Base-by-base conservation (phyloP, 176 grass and related monocot genomes). In the Typha latifolia region DNA sequence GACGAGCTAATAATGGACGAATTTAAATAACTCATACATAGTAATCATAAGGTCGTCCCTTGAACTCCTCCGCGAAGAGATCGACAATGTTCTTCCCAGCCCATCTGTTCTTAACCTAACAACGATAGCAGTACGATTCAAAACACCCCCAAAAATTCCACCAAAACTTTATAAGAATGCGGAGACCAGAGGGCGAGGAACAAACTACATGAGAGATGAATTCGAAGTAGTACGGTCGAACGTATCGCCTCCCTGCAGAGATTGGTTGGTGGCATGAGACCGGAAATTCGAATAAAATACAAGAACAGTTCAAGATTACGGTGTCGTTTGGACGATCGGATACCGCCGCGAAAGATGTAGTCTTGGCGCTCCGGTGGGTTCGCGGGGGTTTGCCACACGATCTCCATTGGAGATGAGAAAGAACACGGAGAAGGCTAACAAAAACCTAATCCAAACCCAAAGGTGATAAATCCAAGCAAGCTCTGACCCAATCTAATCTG, bases 21-120 rank as follows among this genome's bases (percentile, higher is more conserved):
- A 55, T 55, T 22, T 72, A 66, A 48, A 48, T 13, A 49, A 26
- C n/a, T 5, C 78, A 32, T 84, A 97, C 94, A 73, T 97, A 97
- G 76, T 97, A 97, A 23, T 92, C 76, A 3, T 82, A 78, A 63
- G 76, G 63, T 0, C 89, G 85, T 13, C 89, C 93, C 70, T 87
- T 97, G 78, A 97, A 97, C 77, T 97, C 94, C 12, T 97, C 88
- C 1, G 94, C 79, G 69, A 97, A 92, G 29, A 97, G 88, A 74
- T 97, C 94, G 61, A 97, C 94, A 37, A 97, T 89, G 57, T 85
- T 97, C 73, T 97, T 97, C 20, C 78, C 89, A 27, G 80, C 81
- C 94, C 94, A 92, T 62, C 94, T 84, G 63, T 97, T 92, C 76
- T 97, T 92, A 13, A 78, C 94, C 94, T 97, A 29, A 85, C 48